Conservation (phyloP, 2,329 filamentous ascomycete genomes). For the Pseudogymnoascus sp. region DNA sequence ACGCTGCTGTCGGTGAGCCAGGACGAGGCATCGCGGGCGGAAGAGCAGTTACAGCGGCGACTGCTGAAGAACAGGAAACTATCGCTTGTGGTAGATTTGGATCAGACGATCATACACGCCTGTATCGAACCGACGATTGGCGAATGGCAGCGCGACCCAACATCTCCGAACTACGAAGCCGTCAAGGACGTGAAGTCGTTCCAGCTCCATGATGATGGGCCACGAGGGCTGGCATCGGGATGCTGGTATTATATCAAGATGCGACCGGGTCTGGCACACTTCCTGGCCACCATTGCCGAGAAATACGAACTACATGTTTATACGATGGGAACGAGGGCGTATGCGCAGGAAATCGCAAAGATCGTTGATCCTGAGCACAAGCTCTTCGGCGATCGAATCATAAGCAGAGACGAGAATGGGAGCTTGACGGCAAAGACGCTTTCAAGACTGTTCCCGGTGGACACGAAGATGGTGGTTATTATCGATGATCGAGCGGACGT, state of each 20-base stretch:
- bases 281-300: slow-evolving; percentile 66
- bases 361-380: slow-evolving; percentile 86
- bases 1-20: slow-evolving; percentile 77
- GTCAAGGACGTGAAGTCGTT: slow-evolving; percentile 85
- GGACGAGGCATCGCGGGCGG: slow-evolving; percentile 68
- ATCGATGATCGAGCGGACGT: slow-evolving; percentile 97
- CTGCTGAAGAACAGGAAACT: slow-evolving; percentile 75
- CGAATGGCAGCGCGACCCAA: slow-evolving; percentile 85
- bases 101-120: slow-evolving; percentile 97
- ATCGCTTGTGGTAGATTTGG: slow-evolving; percentile 89
- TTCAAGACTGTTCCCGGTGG: slow-evolving; percentile 85
- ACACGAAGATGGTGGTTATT: slow-evolving; percentile 98
- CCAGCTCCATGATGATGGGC: slow-evolving; percentile 78
- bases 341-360: slow-evolving; percentile 81
- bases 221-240: slow-evolving; percentile 56
- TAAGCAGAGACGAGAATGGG: slow-evolving; percentile 94
- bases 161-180: slow-evolving; percentile 83
- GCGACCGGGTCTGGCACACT: slow-evolving; percentile 74
- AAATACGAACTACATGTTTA: slow-evolving; percentile 96
- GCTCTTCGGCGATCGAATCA: slow-evolving; percentile 87
- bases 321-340: slow-evolving; percentile 97
- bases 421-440: slow-evolving; percentile 86
- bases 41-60: slow-evolving; percentile 77
- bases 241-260: slow-evolving; percentile 99
- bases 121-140: slow-evolving; percentile 93